Conservation (phyloP, 1,139 yeast genomes). For the Blastobotrys proliferans region DNA sequence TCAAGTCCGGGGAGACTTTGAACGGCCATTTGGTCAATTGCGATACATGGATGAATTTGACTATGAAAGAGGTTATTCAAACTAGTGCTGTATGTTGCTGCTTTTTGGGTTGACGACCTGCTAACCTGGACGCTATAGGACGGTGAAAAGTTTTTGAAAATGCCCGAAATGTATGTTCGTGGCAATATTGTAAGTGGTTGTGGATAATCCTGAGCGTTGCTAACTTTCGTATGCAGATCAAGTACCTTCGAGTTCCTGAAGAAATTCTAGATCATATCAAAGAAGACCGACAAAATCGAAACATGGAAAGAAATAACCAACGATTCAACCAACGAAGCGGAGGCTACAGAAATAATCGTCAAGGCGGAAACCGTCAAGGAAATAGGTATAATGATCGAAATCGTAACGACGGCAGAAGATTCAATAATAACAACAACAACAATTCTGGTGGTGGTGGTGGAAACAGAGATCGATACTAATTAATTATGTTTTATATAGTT, state of each 20-base stretch:
- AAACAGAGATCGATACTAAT: constrained; percentile 12
- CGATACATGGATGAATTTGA: constrained; percentile 95
- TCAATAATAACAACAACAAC: background rate
- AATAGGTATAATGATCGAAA: constrained; percentile 15
- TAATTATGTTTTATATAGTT: background rate
- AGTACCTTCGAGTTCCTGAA: constrained; percentile 62
- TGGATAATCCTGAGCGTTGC: background rate
- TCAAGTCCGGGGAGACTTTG: constrained; percentile 86
- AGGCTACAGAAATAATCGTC: constrained; percentile 25
- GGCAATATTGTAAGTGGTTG: constrained; percentile 55
- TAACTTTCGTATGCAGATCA: constrained; percentile 41
- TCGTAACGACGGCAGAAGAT: background rate
- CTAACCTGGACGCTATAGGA: constrained; percentile 27
- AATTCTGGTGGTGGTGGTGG: constrained; percentile 13
- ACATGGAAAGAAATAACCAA: constrained; percentile 39
- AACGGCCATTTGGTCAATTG: constrained; percentile 83
- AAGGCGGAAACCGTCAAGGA: constrained; percentile 25
- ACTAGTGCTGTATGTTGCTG: constrained; percentile 45
- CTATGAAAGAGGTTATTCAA: constrained; percentile 73
- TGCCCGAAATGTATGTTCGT: constrained; percentile 77
- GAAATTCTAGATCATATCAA: constrained; percentile 52
- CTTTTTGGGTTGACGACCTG: background rate
- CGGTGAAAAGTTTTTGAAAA: constrained; percentile 62
- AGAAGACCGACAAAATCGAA: constrained; percentile 75
- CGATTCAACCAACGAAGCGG: constrained; percentile 38